These are phyloP conservation scores for Bryum argenteum DNA, from an alignment of 225 moss, liverwort and hornwort genomes.

Conservation along the genomic window DNA sequence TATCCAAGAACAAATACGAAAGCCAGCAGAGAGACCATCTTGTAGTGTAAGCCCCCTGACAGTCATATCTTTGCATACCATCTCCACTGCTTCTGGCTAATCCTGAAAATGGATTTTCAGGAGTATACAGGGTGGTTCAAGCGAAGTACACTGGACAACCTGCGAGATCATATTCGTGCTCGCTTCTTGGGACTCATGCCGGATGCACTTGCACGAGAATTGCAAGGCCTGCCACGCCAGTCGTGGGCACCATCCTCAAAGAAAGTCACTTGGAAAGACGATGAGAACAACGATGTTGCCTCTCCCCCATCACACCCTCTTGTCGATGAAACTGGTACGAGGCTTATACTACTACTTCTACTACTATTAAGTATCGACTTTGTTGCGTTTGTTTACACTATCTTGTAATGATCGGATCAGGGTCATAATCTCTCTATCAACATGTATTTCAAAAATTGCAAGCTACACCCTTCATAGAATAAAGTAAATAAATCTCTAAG, in stretches of 20 bases:
- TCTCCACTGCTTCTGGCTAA: conserved; percentile 7
- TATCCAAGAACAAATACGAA: conserved; percentile 83
- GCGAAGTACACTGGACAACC: conserved; percentile 66
- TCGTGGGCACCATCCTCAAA: conserved; percentile 40
- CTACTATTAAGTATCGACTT: no score
- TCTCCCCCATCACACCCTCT: conserved; percentile 31
- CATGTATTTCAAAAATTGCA: no score
- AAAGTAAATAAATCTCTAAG: no score
- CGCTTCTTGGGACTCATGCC: conserved; percentile 84
- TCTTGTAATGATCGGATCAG: conserved; percentile 6
- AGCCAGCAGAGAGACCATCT: conserved; percentile 70
- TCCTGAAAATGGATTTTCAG: conserved; percentile 33
- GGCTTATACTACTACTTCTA: neutral
- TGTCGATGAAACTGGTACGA: conserved; percentile 38
- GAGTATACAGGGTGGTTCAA: conserved; percentile 89
- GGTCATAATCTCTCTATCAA: no score
- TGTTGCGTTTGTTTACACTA: neutral
- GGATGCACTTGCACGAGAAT: conserved; percentile 65
- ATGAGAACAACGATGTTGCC: conserved; percentile 21
- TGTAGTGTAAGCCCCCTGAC: conserved; percentile 61
- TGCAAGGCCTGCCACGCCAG: conserved; percentile 60
- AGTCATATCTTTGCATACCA: neutral
- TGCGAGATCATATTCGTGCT: conserved; percentile 73
- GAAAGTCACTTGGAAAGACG: conserved; percentile 50
- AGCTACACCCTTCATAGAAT: no score